A percentile compares a stretch with the other conserved stretches of the same genome.
phyloP scores from a whole-genome alignment of 441 rosid species.

The California macrophylla region DNA sequence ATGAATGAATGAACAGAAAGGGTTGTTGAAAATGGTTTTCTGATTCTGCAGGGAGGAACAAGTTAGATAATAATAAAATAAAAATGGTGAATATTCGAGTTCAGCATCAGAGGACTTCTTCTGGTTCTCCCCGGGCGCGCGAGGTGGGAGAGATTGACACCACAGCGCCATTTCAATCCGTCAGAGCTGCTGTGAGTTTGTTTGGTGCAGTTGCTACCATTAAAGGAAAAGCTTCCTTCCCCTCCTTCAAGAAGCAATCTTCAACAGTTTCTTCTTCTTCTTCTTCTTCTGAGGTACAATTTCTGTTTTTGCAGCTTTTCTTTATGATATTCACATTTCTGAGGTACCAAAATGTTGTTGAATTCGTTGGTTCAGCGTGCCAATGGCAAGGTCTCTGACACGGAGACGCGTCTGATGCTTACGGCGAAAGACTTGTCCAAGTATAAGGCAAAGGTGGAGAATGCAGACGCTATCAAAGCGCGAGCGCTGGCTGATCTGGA shows the following conservation, averaged over 20 bases:
- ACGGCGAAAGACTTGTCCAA: conserved; percentile 66
- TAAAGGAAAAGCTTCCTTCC: conserved; percentile 50
- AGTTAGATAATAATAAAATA: not conserved
- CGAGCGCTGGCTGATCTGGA: conserved; percentile 75
- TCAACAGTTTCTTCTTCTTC: conserved; percentile 44
- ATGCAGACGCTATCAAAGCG: conserved; percentile 56
- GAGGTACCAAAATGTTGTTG: too few species aligned
- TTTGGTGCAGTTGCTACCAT: conserved; percentile 90
- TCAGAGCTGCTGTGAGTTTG: conserved; percentile 76
- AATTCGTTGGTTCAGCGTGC: not conserved
- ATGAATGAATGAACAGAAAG: too few species aligned
- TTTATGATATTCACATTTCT: too few species aligned
- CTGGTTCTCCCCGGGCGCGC: conserved; percentile 44
- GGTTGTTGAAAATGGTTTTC: not conserved
- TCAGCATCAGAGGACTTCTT: conserved; percentile 14
- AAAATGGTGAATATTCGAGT: not conserved
- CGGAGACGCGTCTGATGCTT: conserved; percentile 81
- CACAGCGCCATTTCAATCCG: conserved; percentile 91
- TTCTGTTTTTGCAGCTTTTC: too few species aligned
- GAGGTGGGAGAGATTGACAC: conserved; percentile 97
- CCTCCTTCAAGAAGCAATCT: conserved; percentile 37
- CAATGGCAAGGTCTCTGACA: conserved; percentile 40
- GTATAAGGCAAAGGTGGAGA: conserved; percentile 62
- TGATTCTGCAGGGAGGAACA: not conserved
- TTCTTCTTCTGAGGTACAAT: conserved; percentile 78